Conservation (phyloP, 164 flowering plant species). For the Stephania yunnanensis region DNA sequence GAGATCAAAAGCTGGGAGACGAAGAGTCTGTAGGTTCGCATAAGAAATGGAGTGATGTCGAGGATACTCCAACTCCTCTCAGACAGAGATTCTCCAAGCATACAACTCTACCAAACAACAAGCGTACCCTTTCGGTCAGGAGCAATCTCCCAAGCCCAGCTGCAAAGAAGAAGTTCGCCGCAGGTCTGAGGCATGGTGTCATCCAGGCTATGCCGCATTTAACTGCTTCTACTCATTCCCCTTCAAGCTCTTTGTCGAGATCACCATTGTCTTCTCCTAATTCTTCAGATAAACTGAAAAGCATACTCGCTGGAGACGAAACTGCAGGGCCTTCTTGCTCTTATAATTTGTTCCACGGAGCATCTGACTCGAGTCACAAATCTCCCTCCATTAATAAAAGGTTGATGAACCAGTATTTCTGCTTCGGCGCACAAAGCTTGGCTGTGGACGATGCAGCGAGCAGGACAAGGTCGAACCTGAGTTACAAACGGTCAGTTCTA, state of each 20-base stretch:
- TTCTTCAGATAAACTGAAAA: slow-evolving; percentile 27
- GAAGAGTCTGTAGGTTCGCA: slow-evolving; percentile 27
- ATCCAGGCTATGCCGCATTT: slow-evolving; percentile 53
- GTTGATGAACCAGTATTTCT: slow-evolving; percentile 68
- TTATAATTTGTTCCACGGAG: slow-evolving; percentile 8
- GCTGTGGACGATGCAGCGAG: slow-evolving; percentile 35
- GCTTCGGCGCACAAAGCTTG: slow-evolving; percentile 68
- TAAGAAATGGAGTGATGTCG: slow-evolving; percentile 30
- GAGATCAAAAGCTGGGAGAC: slow-evolving; percentile 22
- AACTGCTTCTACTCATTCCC: slow-evolving; percentile 23
- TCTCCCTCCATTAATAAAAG: slow-evolving; percentile 34
- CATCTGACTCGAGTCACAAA: slow-evolving; percentile 12
- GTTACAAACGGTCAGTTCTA: slow-evolving; percentile 20
- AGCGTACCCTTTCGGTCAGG: slow-evolving; percentile 60
- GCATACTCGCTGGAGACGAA: slow-evolving; percentile 8
- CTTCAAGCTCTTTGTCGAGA: slow-evolving; percentile 37
- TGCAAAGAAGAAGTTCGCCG: slow-evolving; percentile 70
- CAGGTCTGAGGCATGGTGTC: slow-evolving; percentile 63
- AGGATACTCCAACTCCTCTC: slow-evolving; percentile 58
- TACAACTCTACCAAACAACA: slow-evolving; percentile 50
- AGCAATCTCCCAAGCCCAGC: slow-evolving; percentile 71
- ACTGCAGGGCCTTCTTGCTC: slow-evolving; percentile 24
- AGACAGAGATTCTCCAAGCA: slow-evolving; percentile 61
- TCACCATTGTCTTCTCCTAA: slow-evolving; percentile 42
- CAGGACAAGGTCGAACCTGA: slow-evolving; percentile 12